These are phyloP conservation scores for Syzygium grande DNA, from an alignment of 345 rosid genomes.

Conservation along the genomic window DNA sequence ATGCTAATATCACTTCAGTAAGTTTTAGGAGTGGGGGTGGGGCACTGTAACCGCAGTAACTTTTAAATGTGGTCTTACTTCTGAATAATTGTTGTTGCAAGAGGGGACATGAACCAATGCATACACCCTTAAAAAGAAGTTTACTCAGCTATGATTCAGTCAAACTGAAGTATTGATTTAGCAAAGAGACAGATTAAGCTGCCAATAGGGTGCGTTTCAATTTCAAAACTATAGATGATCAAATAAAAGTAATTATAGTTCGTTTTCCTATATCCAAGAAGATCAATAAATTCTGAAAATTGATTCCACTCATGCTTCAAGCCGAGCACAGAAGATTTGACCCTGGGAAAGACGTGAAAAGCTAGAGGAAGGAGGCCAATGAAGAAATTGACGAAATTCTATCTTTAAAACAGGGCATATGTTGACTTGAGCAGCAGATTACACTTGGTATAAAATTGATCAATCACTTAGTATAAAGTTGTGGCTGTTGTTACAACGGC, in stretches of 20 bases:
- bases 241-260: no score
- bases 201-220: neutral
- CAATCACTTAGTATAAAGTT: no score
- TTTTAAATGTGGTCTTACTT: neutral
- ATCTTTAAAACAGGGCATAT: neutral
- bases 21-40: neutral
- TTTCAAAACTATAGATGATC: neutral
- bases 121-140: neutral
- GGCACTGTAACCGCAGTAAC: neutral
- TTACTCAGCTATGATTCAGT: neutral
- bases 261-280: neutral
- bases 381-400: neutral
- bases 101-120: neutral
- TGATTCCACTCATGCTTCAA: no score
- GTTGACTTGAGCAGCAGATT: neutral
- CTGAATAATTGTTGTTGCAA: neutral
- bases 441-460: neutral
- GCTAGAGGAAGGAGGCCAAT: neutral
- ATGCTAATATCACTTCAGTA: neutral
- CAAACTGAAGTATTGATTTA: neutral
- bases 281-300: no score
- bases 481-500: no score
- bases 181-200: neutral
- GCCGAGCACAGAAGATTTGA: neutral
- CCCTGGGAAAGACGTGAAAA: neutral